A percentile compares a stretch with the other conserved stretches of the same genome.
phyloP scores from a whole-genome alignment of 2,329 filamentous ascomycete species.

The Lasiodiplodia hormozganensis region DNA sequence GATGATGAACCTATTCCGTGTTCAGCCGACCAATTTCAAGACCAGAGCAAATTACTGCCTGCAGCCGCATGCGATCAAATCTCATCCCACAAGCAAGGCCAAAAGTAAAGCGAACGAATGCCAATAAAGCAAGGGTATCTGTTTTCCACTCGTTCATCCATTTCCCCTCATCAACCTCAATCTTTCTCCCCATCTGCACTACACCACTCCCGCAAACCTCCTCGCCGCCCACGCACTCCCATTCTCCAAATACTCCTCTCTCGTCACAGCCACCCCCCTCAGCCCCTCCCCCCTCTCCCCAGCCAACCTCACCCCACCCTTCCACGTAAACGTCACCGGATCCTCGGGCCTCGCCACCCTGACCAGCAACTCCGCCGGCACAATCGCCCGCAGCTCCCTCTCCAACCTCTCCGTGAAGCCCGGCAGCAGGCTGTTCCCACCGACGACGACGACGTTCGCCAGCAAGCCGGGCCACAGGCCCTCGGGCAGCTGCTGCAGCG shows the following conservation, averaged over 20 bases:
- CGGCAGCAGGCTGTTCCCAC: slow-evolving; percentile 80
- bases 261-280: slow-evolving; percentile 75
- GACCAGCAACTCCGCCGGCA: slow-evolving; percentile 42
- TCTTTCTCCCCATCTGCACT: too few relatives aligned
- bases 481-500: slow-evolving; percentile 75
- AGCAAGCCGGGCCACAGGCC: slow-evolving; percentile 83
- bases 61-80: not conserved
- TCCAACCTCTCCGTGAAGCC: slow-evolving; percentile 82
- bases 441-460: slow-evolving; percentile 87
- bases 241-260: slow-evolving; percentile 88
- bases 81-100: not conserved
- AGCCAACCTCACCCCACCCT: slow-evolving; percentile 81
- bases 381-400: slow-evolving; percentile 69
- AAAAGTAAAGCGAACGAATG: not conserved
- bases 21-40: not conserved
- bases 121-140: slow-evolving; percentile 13
- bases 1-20: not conserved
- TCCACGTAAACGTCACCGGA: slow-evolving; percentile 83
- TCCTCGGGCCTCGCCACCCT: slow-evolving; percentile 66
- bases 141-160: not conserved
- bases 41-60: not conserved
- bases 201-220: slow-evolving; percentile 64
- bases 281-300: slow-evolving; percentile 57
- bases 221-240: slow-evolving; percentile 75
- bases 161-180: not conserved